Evolutionary conservation across 352 stramenopile genomes (phyloP), one percentile per base, ranked within the genome.

Genomic region (Phytophthora cactorum): DNA sequence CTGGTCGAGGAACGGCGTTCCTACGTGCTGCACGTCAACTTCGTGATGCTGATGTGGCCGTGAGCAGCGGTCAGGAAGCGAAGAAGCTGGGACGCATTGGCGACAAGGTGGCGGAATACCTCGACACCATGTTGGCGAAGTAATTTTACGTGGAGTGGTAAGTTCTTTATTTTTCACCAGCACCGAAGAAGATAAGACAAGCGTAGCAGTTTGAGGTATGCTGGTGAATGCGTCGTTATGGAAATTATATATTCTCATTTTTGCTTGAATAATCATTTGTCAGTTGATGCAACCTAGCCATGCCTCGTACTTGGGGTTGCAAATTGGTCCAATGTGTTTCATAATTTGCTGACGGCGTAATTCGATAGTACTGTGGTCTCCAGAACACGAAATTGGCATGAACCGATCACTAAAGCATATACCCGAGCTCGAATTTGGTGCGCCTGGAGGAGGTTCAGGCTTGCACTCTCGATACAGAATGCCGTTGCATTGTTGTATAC

Each of bases 21-120:
- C 52, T 91, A 45, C 84, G 86, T 15, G 86, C 86, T 7, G 86
- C 86, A 28, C 77, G 76, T 2, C 70, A 88, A 52, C 49, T 94
- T 22, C 69, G 75, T 14, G 57, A 82, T 54, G 80, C 79, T 11
- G 66, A 73, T 10, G 52, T 77, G 58, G 74, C 68, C n/a, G 74
- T 94, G 57, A 87, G 36, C 27, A 86, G 59, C 36, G 76, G 80
- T 1, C 17, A 47, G 38, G 75, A 92, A n/a, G 82, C 78, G 15
- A 88, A 83, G 61, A 74, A 75, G 46, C 52, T 92, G 12, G 81
- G 68, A 4, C 72, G 82, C 52, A 78, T 94, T 32, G 84, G 86
- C 7, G 69, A 86, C 68, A 91, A 87, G 56, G 83, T 94, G 5
- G 84, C 77, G 0, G 22, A 43, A 3, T 89, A 87, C 55, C 76